Conservation (phyloP, 225 moss, liverwort and hornwort genomes). For the Polytrichum commune region DNA sequence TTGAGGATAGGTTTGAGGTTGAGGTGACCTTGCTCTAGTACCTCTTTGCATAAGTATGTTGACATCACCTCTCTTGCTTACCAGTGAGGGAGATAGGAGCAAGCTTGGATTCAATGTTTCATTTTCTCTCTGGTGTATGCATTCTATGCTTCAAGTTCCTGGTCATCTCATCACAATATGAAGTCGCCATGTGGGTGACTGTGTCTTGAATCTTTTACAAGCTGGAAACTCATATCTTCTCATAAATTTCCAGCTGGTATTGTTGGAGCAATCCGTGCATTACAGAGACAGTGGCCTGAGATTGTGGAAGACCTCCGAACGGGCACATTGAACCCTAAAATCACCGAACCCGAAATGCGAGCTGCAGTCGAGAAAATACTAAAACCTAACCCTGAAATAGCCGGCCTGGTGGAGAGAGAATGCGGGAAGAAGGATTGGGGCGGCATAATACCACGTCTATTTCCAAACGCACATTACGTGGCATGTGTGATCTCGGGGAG, state of each 20-base stretch:
- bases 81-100: too few relatives aligned
- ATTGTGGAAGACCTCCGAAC: constrained; percentile 64
- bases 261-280: constrained; percentile 3
- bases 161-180: too few relatives aligned
- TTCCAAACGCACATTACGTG: constrained; percentile 58
- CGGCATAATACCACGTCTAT: constrained; percentile 69
- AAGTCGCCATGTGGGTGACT: too few relatives aligned
- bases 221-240: too few relatives aligned
- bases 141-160: too few relatives aligned
- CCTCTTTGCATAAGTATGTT: too few relatives aligned
- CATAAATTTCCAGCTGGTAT: constrained; percentile 13
- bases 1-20: too few relatives aligned
- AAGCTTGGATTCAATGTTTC: too few relatives aligned
- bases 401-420: constrained; percentile 36
- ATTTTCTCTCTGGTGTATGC: too few relatives aligned
- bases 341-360: constrained; percentile 21
- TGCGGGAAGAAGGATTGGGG: constrained; percentile 49
- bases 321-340: constrained; percentile 48
- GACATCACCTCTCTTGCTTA: too few relatives aligned
- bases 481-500: constrained; percentile 57
- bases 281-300: constrained; percentile 38
- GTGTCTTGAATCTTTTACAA: too few relatives aligned
- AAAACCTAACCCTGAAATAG: constrained; percentile 34
- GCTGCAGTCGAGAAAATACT: constrained; percentile 22
- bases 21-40: too few relatives aligned